Conservation (phyloP, 2,329 filamentous ascomycete genomes). For the Aspergillus ibericus region DNA sequence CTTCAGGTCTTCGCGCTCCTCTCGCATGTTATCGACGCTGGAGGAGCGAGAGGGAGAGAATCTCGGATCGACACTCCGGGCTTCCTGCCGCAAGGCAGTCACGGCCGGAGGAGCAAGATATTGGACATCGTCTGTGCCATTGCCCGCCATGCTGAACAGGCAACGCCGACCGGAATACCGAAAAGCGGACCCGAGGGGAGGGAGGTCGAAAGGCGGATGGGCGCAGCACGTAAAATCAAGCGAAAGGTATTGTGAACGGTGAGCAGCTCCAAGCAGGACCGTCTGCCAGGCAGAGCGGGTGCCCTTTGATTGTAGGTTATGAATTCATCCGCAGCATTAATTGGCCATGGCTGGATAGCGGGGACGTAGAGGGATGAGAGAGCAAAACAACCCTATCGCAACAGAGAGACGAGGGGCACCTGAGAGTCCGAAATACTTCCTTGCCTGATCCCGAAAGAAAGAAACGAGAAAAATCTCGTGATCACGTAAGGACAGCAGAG, state of each 20-base stretch:
- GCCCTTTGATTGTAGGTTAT: constrained; percentile 40
- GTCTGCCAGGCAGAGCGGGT: constrained; percentile 48
- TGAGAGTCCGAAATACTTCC: background rate
- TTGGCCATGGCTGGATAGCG: constrained; percentile 36
- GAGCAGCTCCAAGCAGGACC: constrained; percentile 35
- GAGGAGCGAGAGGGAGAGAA: constrained; percentile 58
- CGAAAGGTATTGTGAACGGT: constrained; percentile 10
- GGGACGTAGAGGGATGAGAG: constrained; percentile 11
- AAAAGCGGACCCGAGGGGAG: constrained; percentile 5
- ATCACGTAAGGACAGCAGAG: constrained; percentile 16
- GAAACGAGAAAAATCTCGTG: constrained; percentile 4
- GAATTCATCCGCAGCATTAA: constrained; percentile 44
- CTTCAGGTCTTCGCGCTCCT: constrained; percentile 89
- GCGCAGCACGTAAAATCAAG: constrained; percentile 6
- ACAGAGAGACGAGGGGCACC: constrained; percentile 11
- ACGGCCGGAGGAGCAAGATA: constrained; percentile 48
- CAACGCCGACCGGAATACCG: constrained; percentile 15
- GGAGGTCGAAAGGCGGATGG: constrained; percentile 7
- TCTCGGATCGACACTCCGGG: constrained; percentile 38
- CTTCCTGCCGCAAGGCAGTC: constrained; percentile 46
- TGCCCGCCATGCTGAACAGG: constrained; percentile 42
- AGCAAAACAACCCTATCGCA: constrained; percentile 23
- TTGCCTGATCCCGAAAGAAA: constrained; percentile 9
- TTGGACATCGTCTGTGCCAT: constrained; percentile 38
- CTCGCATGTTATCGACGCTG: constrained; percentile 85